These are phyloP conservation scores for Podila epicladia DNA, from an alignment of 192 early-diverging fungal genomes.

Conservation along the genomic window DNA sequence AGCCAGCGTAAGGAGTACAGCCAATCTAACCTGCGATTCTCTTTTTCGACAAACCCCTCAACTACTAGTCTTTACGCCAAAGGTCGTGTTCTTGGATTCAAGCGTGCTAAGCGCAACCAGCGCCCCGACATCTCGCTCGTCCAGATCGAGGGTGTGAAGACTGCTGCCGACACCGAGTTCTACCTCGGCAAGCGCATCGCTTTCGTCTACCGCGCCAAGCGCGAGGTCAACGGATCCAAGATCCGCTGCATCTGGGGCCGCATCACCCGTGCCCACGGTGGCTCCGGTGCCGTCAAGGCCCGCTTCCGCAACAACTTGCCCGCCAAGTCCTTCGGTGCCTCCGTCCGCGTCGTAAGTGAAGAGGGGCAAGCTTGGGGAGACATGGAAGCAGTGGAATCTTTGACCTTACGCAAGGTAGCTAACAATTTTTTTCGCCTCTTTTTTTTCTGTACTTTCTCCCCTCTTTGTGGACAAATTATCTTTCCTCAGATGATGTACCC, in stretches of 20 bases:
- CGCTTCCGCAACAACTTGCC: slow-evolving; percentile 98
- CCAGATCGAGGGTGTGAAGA: slow-evolving; percentile 93
- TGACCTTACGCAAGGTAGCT: not conserved
- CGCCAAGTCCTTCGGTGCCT: slow-evolving; percentile 91
- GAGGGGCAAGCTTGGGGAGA: not conserved
- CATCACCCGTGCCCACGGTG: slow-evolving; percentile 95
- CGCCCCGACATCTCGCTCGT: slow-evolving; percentile 91
- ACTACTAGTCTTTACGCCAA: slow-evolving; percentile 93
- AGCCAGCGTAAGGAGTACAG: too few species aligned
- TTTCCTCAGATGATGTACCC: slow-evolving; percentile 91
- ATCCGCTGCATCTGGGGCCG: slow-evolving; percentile 99
- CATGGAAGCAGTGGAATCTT: not conserved
- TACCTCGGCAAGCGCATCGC: slow-evolving; percentile 99
- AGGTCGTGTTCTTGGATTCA: slow-evolving; percentile 95
- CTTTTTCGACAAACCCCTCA: not conserved
- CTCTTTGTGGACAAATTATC: not conserved
- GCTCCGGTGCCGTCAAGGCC: slow-evolving; percentile 95
- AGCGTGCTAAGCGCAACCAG: slow-evolving; percentile 93
- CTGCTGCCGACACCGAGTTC: slow-evolving; percentile 91
- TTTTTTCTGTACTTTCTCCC: not conserved
- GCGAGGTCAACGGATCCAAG: slow-evolving; percentile 86
- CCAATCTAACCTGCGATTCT: too few species aligned
- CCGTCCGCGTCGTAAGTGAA: slow-evolving; percentile 87
- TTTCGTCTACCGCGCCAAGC: slow-evolving; percentile 96
- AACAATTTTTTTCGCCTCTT: slow-evolving; percentile 7